phyloP scores from a whole-genome alignment of 305 asterid genomes.

The Ilex paraguariensis region DNA sequence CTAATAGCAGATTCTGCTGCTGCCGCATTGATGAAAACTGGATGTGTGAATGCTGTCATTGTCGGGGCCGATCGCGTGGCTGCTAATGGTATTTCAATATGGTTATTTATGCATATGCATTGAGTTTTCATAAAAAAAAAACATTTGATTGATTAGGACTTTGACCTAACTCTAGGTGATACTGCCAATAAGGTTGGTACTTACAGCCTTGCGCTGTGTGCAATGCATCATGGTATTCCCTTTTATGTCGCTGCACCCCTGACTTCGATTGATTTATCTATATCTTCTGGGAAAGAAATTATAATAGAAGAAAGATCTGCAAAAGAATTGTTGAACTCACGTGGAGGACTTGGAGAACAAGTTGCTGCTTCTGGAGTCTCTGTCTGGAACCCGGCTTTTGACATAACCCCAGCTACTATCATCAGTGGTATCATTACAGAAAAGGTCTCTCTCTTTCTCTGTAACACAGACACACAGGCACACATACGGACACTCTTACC shows the following conservation, averaged over 20 bases:
- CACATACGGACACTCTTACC: not conserved
- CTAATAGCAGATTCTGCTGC: constrained; percentile 95
- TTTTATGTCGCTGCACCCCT: constrained; percentile 91
- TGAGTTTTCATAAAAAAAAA: not conserved
- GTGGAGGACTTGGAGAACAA: constrained; percentile 90
- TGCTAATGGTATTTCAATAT: constrained; percentile 59
- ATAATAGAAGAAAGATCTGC: constrained; percentile 90
- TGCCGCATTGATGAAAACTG: constrained; percentile 81
- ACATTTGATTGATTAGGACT: not conserved
- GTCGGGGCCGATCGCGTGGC: constrained; percentile 98
- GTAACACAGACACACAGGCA: not conserved
- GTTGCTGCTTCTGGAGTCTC: constrained; percentile 89
- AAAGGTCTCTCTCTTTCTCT: constrained; percentile 48
- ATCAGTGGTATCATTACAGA: constrained; percentile 78
- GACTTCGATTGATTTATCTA: constrained; percentile 72
- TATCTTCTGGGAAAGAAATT: constrained; percentile 69
- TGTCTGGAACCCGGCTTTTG: constrained; percentile 98
- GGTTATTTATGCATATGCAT: not conserved
- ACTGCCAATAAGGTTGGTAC: constrained; percentile 97
- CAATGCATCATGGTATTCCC: constrained; percentile 78
- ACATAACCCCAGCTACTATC: constrained; percentile 79
- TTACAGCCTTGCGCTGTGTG: constrained; percentile 77
- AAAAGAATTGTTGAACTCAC: constrained; percentile 60
- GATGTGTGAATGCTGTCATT: constrained; percentile 69
- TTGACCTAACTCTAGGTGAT: constrained; percentile 51